Evolutionary conservation across 345 rosid genomes (phyloP), one percentile per base, ranked within the genome.

Genomic region (Pseudoturritis turrita): DNA sequence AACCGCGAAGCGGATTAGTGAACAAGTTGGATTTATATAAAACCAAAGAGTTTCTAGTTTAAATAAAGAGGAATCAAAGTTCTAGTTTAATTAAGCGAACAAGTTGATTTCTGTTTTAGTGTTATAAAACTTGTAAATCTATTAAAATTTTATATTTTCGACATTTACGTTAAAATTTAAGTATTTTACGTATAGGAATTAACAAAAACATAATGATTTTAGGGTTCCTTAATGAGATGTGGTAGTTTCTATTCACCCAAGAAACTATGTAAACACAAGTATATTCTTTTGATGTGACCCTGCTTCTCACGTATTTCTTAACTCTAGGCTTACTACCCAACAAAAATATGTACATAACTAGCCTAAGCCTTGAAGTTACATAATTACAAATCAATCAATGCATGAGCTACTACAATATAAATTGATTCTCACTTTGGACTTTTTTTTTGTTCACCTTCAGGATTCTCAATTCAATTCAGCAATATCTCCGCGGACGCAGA

Each of bases 401-500:
- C 26, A 0, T 66, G 18, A 25, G 13, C 43, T 22, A 53, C n/a
- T 59, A 19, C 28, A 40, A 14, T 19, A 37, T 22, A 44, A 21
- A n/a, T n/a, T 45, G 26, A 25, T 39, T 59, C 36, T 50, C 25
- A 22, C 15, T 29, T 33, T 61, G 68, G 19, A 59, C 23, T 9
- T 0, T 29, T 39, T n/a, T 14, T 43, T 7, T 46, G 59, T 15
- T 23, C n/a, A 64, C 28, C 11, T 18, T 80, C 90, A 13, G 99
- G 97, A 10, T 86, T 89, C 82, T 90, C 96, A 35, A 81, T 95
- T 62, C 99, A 95, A 53, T 90, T 84, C 73, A 91, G 99, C 86
- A 87, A 83, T 18, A 86, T 95, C 37, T 69, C 91, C 0, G 87
- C 96, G 4, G 96, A 91, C 45, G 69, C 77, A 53, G 96, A 86